phyloP scores from a whole-genome alignment of 306 rosid species.

The Bauhinia variegata region DNA sequence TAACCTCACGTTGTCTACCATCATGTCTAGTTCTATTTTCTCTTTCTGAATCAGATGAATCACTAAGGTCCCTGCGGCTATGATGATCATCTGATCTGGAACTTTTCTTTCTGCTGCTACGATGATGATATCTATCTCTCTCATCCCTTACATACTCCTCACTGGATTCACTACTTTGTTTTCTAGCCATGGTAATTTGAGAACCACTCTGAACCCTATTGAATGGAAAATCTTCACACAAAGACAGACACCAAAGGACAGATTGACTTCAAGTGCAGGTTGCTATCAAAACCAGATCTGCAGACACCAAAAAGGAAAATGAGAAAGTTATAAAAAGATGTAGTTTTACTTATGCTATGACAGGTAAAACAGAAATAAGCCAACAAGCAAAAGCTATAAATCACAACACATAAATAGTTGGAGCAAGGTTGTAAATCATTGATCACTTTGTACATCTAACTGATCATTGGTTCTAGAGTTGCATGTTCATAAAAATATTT shows the following conservation, averaged over 20 bases:
- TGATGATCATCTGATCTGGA: slow-evolving; percentile 23
- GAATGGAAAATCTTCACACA: not conserved
- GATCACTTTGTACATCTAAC: too few species aligned
- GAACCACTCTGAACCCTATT: not conserved
- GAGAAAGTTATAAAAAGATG: too few species aligned
- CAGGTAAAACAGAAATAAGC: too few species aligned
- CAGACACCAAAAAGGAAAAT: not conserved
- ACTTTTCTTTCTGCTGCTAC: slow-evolving; percentile 31
- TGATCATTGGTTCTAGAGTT: too few species aligned
- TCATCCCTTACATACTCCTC: slow-evolving; percentile 41
- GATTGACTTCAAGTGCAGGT: not conserved
- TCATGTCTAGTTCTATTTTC: slow-evolving; percentile 21
- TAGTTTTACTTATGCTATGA: too few species aligned
- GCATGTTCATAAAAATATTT: too few species aligned
- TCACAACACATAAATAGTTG: too few species aligned
- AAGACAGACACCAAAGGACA: not conserved
- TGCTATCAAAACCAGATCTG: not conserved
- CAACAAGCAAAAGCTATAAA: too few species aligned
- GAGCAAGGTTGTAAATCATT: too few species aligned
- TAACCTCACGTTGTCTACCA: slow-evolving; percentile 25
- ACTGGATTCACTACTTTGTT: slow-evolving; percentile 46
- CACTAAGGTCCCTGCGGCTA: slow-evolving; percentile 16
- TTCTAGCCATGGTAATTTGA: slow-evolving; percentile 55
- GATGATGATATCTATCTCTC: slow-evolving; percentile 35
- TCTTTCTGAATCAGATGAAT: slow-evolving; percentile 34